phyloP scores from a whole-genome alignment of 495 filamentous ascomycete genomes.

The Penicillium psychrofluorescens region DNA sequence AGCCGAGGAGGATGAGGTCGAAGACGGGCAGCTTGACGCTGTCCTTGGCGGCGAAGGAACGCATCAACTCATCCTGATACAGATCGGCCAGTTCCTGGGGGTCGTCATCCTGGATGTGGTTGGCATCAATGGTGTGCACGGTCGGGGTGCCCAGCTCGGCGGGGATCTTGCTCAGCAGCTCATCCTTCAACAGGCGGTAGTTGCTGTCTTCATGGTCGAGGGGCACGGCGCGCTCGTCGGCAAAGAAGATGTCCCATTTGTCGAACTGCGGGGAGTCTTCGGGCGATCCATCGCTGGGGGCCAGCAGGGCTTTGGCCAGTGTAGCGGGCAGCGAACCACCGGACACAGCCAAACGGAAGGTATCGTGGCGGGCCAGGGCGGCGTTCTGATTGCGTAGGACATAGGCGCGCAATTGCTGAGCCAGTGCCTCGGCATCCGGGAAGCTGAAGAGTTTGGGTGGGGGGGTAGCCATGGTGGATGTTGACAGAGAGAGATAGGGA shows the following conservation, averaged over 20 bases:
- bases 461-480: constrained; percentile 29
- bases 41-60: constrained; percentile 74
- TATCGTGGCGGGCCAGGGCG: constrained; percentile 67
- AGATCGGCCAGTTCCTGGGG: constrained; percentile 86
- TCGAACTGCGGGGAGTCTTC: constrained; percentile 65
- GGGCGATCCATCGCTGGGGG: constrained; percentile 43
- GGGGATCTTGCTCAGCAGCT: constrained; percentile 83
- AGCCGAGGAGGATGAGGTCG: constrained; percentile 85
- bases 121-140: constrained; percentile 70
- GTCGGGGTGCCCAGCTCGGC: constrained; percentile 52
- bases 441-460: constrained; percentile 86
- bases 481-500: not conserved
- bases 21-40: constrained; percentile 89
- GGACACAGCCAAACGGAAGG: constrained; percentile 87
- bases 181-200: constrained; percentile 77
- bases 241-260: constrained; percentile 98
- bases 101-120: constrained; percentile 70
- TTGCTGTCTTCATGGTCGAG: constrained; percentile 91
- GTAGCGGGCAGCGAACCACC: constrained; percentile 88
- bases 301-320: constrained; percentile 73
- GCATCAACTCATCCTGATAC: constrained; percentile 86
- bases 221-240: constrained; percentile 91
- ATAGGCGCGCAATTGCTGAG: constrained; percentile 68
- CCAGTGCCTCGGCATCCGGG: constrained; percentile 56
- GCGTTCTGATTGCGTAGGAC: constrained; percentile 71